A percentile compares a stretch with the other conserved stretches of the same genome.
Conservation (phyloP, 139 green algal genomes). For the Chlorella sp. region DNA sequence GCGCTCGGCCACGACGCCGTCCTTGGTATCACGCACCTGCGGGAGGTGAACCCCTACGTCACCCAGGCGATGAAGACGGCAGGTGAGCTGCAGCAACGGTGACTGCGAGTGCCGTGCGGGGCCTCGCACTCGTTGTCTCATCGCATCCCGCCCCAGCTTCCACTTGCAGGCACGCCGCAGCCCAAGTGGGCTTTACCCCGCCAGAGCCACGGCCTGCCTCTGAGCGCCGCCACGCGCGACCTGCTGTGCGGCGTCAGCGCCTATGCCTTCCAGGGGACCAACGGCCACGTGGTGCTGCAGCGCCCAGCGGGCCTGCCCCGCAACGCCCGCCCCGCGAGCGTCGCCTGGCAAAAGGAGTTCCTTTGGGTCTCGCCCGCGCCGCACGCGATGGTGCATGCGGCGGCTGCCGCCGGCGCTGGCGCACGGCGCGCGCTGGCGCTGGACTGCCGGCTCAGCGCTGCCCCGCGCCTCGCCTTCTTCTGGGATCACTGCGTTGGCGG, state of each 20-base stretch:
- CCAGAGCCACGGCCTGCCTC: neutral
- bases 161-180: slow-evolving; percentile 8
- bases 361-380: slow-evolving; percentile 25
- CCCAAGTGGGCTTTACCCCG: slow-evolving; percentile 26
- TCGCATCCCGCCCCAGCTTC: too few species aligned
- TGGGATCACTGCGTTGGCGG: slow-evolving; percentile 71
- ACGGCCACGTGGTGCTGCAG: slow-evolving; percentile 64
- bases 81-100: neutral
- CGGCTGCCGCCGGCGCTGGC: neutral
- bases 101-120: neutral
- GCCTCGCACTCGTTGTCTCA: neutral
- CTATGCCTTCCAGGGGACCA: slow-evolving; percentile 86
- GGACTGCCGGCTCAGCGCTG: slow-evolving; percentile 33
- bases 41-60: slow-evolving; percentile 71
- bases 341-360: slow-evolving; percentile 10
- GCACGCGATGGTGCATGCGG: slow-evolving; percentile 27
- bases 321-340: neutral
- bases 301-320: neutral
- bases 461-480: slow-evolving; percentile 55
- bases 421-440: neutral
- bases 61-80: slow-evolving; percentile 28
- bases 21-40: slow-evolving; percentile 71
- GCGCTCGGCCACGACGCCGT: slow-evolving; percentile 22
- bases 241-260: slow-evolving; percentile 58
- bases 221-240: neutral